Evolutionary conservation across 768 basidiomycete species (phyloP), one percentile per base, ranked within the genome.

Genomic region (Lanmaoa pseudosensibilis): DNA sequence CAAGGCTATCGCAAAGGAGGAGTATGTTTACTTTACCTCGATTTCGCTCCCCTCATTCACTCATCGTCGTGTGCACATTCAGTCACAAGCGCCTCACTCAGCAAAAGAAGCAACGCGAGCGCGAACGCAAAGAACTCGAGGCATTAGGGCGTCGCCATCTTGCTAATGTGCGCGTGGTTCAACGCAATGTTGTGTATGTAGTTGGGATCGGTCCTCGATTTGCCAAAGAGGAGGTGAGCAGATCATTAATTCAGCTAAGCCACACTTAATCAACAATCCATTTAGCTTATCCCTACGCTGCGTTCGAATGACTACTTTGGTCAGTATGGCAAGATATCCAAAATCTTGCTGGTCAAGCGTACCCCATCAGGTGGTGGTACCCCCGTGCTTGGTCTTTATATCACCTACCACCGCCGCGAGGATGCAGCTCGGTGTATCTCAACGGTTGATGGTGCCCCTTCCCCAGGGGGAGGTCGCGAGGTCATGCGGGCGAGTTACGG

Each of bases 241-340:
- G 15, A 51, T 46, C 32, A 15, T 58, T 32, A 11, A 55, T 40
- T 40, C 6, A 27, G 12, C 39, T 37, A 46, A 16, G 15, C 38
- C 32, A 18, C n/a, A 3, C 16, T 41, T 53, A 23, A 62, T 55
- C 47, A 57, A 48, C 1, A 50, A 50, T 25, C 47, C 32, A 45
- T 44, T 7, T 56, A 93, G 94, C 84, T 94, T 45, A 92, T 98
- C 62, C 88, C 94, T 1, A 92, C 94, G 13, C 76, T 99, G 39
- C 91, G 96, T 45, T 94, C 93, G 6, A 88, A 87, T 63, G 97
- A 99, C 63, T 98, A 97, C 70, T 98, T 98, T 69, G 97, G 97
- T 11, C 94, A 97, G 69, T 99, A 98, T 73, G 97, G 97, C 64
- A 98, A 95, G 78, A 98, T 99, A 63, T 85, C 88, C 41, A 96